A percentile compares a stretch with the other conserved stretches of the same genome.
phyloP scores from a whole-genome alignment of 345 rosid species.

The Salix koriyanagi region DNA sequence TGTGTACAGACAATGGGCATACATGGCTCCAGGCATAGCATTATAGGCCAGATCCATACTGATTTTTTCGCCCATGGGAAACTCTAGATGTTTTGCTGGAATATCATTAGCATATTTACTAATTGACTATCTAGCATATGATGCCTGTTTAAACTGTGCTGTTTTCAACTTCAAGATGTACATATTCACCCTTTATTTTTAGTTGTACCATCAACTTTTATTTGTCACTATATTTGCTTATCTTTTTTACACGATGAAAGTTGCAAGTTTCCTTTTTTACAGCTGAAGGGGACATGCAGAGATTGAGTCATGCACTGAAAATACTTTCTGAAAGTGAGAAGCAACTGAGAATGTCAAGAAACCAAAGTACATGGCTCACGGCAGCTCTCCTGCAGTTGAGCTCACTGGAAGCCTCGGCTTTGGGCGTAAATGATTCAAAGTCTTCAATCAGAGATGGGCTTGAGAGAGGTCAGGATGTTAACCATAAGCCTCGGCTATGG shows the following conservation, averaged over 20 bases:
- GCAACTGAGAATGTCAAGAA: slow-evolving; percentile 82
- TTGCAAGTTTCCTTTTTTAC: slow-evolving; percentile 14
- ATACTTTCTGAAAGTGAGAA: slow-evolving; percentile 89
- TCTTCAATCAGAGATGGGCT: slow-evolving; percentile 39
- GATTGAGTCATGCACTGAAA: slow-evolving; percentile 70
- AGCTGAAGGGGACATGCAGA: slow-evolving; percentile 82
- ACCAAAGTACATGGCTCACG: slow-evolving; percentile 94
- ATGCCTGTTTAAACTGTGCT: not conserved
- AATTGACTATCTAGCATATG: not conserved
- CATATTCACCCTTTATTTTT: not conserved
- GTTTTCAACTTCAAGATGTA: not conserved
- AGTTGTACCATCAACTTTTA: not conserved
- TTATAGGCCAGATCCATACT: not conserved
- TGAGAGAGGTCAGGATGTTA: slow-evolving; percentile 45
- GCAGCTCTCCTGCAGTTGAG: slow-evolving; percentile 88
- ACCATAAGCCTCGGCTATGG: not conserved
- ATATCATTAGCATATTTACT: not conserved
- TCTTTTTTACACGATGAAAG: not conserved
- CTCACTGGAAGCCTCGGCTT: slow-evolving; percentile 47
- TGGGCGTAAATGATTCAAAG: slow-evolving; percentile 41
- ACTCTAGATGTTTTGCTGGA: too few species aligned
- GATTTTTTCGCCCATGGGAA: not conserved
- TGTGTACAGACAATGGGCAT: not conserved
- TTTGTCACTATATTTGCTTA: not conserved
- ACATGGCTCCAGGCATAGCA: not conserved